Conservation (phyloP, 2,329 filamentous ascomycete species). For the Alternaria postmessia region DNA sequence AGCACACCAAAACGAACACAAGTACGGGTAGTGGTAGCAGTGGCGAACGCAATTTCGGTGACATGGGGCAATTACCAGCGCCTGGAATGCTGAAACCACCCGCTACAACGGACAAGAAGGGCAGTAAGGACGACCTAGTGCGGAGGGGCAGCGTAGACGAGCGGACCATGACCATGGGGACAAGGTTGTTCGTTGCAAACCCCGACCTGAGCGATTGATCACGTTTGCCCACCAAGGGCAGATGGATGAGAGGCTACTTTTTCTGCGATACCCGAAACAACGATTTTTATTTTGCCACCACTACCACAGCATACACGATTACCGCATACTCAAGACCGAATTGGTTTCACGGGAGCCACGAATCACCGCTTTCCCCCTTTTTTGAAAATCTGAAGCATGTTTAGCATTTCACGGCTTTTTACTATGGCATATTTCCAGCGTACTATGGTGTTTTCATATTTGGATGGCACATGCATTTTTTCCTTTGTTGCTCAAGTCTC, state of each 20-base stretch:
- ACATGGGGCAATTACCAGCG: slow-evolving; percentile 59
- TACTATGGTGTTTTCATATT: neutral
- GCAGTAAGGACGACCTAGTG: slow-evolving; percentile 71
- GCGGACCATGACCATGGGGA: slow-evolving; percentile 75
- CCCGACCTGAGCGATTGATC: slow-evolving; percentile 68
- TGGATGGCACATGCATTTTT: slow-evolving; percentile 3
- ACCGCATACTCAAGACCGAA: slow-evolving; percentile 1
- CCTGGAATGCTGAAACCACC: slow-evolving; percentile 54
- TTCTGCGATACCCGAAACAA: slow-evolving; percentile 46
- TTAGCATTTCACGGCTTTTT: slow-evolving; percentile 4
- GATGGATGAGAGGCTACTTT: slow-evolving; percentile 9
- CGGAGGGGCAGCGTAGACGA: slow-evolving; percentile 86
- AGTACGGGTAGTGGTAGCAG: slow-evolving; percentile 55
- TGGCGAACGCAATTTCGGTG: slow-evolving; percentile 61
- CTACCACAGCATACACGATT: neutral
- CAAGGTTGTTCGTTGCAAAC: slow-evolving; percentile 84
- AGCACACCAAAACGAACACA: slow-evolving; percentile 51
- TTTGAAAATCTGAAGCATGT: neutral
- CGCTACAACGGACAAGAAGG: slow-evolving; percentile 57
- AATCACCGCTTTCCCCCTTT: neutral
- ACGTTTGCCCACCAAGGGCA: slow-evolving; percentile 24
- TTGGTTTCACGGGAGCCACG: neutral
- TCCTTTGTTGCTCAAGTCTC: slow-evolving; percentile 1
- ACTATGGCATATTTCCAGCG: neutral
- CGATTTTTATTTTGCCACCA: slow-evolving; percentile 17